These are phyloP conservation scores for Yamadazyma dendronema DNA, from an alignment of 1,139 yeast species.

Conservation along the genomic window DNA sequence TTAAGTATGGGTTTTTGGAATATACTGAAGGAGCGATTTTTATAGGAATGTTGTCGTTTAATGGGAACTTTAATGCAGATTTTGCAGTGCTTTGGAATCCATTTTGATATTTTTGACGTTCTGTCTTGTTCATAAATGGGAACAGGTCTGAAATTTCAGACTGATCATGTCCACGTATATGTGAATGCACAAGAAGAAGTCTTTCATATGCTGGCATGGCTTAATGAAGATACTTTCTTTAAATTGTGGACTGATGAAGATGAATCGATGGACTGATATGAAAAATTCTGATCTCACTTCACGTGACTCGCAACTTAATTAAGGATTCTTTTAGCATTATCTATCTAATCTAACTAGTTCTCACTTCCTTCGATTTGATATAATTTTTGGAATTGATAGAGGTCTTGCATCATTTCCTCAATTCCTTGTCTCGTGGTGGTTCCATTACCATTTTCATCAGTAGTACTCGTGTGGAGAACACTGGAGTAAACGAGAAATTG, in stretches of 20 bases:
- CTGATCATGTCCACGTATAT: constrained; percentile 4
- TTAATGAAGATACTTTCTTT: background rate
- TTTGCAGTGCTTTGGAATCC: constrained; percentile 3
- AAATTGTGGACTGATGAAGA: background rate
- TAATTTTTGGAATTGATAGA: constrained; percentile 47
- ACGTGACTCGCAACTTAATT: constrained; percentile 7
- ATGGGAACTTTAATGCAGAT: constrained; percentile 4
- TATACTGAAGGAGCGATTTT: constrained; percentile 1
- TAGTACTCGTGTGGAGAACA: constrained; percentile 47
- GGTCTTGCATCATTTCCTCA: constrained; percentile 55
- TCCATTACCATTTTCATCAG: constrained; percentile 16
- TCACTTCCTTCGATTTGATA: constrained; percentile 46
- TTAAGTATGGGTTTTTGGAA: background rate
- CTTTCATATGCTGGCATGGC: constrained; percentile 7
- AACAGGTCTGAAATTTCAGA: constrained; percentile 9
- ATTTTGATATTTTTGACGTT: constrained; percentile 6
- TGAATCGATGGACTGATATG: background rate
- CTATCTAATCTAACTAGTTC: constrained; percentile 19
- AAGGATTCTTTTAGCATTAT: no score
- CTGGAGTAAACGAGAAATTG: constrained; percentile 72
- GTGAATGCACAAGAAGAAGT: constrained; percentile 9
- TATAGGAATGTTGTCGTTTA: constrained; percentile 4
- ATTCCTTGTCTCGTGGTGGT: constrained; percentile 49
- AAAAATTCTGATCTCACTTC: constrained; percentile 9
- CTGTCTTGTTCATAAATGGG: constrained; percentile 5